Percentiles rank a stretch among this genome's conserved stretches.
phyloP scores from a whole-genome alignment of 768 basidiomycete genomes.

The Termitomyces sp. region DNA sequence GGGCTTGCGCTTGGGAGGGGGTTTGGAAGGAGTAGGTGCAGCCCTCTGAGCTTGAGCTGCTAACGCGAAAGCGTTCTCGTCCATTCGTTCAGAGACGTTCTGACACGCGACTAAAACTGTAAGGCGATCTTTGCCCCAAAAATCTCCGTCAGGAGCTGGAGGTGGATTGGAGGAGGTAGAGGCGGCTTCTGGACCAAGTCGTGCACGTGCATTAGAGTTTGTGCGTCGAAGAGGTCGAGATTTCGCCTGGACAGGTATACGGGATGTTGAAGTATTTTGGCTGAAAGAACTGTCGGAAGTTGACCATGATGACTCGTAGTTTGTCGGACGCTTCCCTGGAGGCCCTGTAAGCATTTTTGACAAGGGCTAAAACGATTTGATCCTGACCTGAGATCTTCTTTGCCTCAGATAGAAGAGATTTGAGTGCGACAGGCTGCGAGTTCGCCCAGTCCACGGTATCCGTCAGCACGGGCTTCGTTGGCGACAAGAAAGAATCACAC shows the following conservation, averaged over 20 bases:
- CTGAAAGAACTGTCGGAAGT: not conserved
- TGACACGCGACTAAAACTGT: slow-evolving; percentile 26
- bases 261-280: slow-evolving; percentile 2
- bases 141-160: slow-evolving; percentile 9
- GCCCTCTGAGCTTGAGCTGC: slow-evolving; percentile 5
- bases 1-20: slow-evolving; percentile 5
- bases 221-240: slow-evolving; percentile 5
- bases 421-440: slow-evolving; percentile 9
- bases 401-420: slow-evolving; percentile 6
- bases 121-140: slow-evolving; percentile 12
- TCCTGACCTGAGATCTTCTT: slow-evolving; percentile 7
- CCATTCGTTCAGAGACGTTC: slow-evolving; percentile 28
- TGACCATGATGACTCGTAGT: slow-evolving; percentile 4
- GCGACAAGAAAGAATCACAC: not conserved
- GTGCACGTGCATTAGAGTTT: slow-evolving; percentile 6
- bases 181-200: not conserved
- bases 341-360: not conserved
- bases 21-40: not conserved
- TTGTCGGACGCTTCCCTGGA: slow-evolving; percentile 3
- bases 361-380: not conserved
- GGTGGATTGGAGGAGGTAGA: slow-evolving; percentile 7
- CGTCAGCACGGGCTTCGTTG: slow-evolving; percentile 1
- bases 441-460: slow-evolving; percentile 12
- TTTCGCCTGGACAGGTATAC: not conserved
- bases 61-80: slow-evolving; percentile 21